Conservation (phyloP, 2,329 filamentous ascomycete genomes). For the Fusarium agapanthi region DNA sequence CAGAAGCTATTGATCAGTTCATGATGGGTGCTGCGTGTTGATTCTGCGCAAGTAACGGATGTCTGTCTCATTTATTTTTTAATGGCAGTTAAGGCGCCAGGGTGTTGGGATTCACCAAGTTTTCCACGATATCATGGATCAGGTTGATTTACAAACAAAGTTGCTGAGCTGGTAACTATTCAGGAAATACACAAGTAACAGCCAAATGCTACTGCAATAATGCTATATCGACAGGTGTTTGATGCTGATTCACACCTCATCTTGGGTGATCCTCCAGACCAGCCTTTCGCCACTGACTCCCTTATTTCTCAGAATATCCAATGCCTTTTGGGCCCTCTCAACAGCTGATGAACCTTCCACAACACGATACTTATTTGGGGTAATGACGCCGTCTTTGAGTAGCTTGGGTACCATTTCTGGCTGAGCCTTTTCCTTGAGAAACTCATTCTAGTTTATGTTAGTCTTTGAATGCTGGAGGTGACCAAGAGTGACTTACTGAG, state of each 20-base stretch:
- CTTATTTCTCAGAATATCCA: slow-evolving; percentile 48
- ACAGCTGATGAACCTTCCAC: slow-evolving; percentile 52
- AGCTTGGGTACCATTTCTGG: slow-evolving; percentile 63
- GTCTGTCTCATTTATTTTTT: background rate
- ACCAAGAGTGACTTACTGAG: slow-evolving; percentile 22
- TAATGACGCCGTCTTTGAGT: slow-evolving; percentile 50
- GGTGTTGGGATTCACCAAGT: background rate
- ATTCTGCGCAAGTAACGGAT: background rate
- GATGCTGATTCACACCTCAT: background rate
- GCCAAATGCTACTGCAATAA: background rate
- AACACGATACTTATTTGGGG: slow-evolving; percentile 53
- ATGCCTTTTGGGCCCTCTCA: slow-evolving; percentile 51
- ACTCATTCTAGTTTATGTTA: slow-evolving; percentile 55
- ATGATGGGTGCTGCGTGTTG: slow-evolving; percentile 43
- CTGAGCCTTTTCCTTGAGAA: slow-evolving; percentile 64
- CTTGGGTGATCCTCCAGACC: slow-evolving; percentile 46
- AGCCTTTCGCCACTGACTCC: slow-evolving; percentile 54
- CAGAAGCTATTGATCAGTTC: slow-evolving; percentile 50
- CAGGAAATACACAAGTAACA: background rate
- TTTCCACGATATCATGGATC: background rate
- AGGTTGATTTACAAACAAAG: background rate
- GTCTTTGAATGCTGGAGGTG: background rate
- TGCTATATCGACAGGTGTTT: background rate
- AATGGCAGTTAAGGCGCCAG: background rate
- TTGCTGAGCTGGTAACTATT: background rate